Evolutionary conservation across 2,329 filamentous ascomycete species (phyloP).

Genomic region (Penicillium freii): DNA sequence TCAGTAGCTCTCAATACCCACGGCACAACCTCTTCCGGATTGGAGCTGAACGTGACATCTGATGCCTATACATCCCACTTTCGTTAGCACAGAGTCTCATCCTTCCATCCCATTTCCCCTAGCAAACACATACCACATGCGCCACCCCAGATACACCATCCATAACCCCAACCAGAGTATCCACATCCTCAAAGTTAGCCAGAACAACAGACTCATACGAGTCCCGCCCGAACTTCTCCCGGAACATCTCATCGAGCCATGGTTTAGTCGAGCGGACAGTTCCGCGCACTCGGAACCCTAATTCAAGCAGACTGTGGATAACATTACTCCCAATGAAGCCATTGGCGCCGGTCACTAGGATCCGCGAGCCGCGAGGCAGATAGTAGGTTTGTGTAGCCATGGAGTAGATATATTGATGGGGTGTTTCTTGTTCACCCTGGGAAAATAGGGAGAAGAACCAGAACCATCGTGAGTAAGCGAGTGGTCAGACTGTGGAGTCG

Average conservation of each 20-base stretch:
- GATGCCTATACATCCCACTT: conserved; percentile 2
- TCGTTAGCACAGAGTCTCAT: not conserved
- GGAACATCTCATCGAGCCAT: conserved; percentile 34
- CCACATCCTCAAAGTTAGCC: conserved; percentile 1
- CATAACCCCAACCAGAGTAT: conserved; percentile 16
- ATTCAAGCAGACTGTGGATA: conserved; percentile 38
- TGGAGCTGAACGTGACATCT: conserved; percentile 12
- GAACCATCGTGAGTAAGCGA: not conserved
- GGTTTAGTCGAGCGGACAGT: conserved; percentile 39
- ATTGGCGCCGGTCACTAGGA: conserved; percentile 49
- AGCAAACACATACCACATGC: conserved; percentile 7
- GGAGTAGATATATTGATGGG: not conserved
- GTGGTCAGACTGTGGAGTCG: conserved; percentile 1
- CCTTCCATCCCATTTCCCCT: not conserved
- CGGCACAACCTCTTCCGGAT: conserved; percentile 11
- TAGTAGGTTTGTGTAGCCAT: not conserved
- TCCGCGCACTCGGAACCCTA: conserved; percentile 45
- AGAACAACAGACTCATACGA: conserved; percentile 25
- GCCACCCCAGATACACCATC: conserved; percentile 19
- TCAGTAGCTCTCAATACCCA: conserved; percentile 6
- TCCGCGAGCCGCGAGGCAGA: conserved; percentile 17
- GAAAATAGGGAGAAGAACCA: not conserved
- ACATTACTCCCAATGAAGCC: conserved; percentile 47
- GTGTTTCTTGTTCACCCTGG: not conserved
- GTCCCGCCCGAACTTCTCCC: conserved; percentile 23